Base-by-base conservation (phyloP, 139 green algal species). In the Chlorella sp. region DNA sequence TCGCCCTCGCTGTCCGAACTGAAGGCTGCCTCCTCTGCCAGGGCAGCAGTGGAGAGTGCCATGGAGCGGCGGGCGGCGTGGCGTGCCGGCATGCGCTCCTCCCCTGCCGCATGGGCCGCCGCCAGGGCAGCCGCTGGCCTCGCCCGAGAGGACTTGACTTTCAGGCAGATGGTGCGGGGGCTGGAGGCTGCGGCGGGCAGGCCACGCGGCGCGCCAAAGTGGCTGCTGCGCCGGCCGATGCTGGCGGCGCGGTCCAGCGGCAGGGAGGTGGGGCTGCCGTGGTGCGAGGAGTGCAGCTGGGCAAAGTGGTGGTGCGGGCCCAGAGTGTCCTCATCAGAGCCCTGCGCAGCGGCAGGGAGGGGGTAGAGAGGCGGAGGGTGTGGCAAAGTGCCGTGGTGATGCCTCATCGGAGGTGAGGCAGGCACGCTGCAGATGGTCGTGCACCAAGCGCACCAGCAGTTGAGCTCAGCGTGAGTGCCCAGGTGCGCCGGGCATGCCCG, bases 21-120 rank as follows among this genome's bases (percentile, higher is more conserved):
- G 26, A 18, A 6, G 13, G 67, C 32, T 21, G 4, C 67, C 12
- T 65, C 74, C 11, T 87, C 82, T 15, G 21, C 44, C 62, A 81
- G 12, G 7, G 76, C 39, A 55, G 84, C 84, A 30, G 84, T 64
- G 23, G 76, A 44, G 28, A 85, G n/a, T 4, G 44, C 74, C 17
- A 80, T 32, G 26, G 75, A 85, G 34, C 84, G 84, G 38, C 64
- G 63, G 23, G 84, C 84, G 30, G 76, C 64, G 44, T 20, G 20
- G 47, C 84, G 75, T 11, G 81, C 63, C 16, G 84, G 76, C 7
- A 44, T 47, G 74, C 56, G 15, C 1, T 47, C 34, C 28, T 18
- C 56, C 11, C 32, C 32, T 3, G 68, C 55, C 6, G 69, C 38
- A 51, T 23, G 34, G 18, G 72, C 72, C n/a, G 73, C 73, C 5